Conservation (phyloP, 2,329 filamentous ascomycete species). For the Pseudonectria buxi region DNA sequence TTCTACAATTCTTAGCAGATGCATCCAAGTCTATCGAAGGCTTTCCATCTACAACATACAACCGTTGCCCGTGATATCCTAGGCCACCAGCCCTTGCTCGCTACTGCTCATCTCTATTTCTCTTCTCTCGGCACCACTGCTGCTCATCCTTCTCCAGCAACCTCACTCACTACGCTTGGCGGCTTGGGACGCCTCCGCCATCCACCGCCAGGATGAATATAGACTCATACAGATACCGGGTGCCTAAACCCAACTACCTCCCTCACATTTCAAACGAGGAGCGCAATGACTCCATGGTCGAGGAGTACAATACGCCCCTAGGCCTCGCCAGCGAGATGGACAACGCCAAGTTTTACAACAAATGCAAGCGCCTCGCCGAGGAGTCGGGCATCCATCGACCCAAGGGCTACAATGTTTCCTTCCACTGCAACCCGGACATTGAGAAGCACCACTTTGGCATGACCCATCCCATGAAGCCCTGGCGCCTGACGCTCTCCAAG, state of each 20-base stretch:
- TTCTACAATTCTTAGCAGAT: too few species aligned
- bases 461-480: conserved; percentile 98
- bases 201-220: conserved; percentile 26
- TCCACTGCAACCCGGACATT: conserved; percentile 90
- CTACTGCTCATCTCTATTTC: too few species aligned
- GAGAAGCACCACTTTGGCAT: conserved; percentile 96
- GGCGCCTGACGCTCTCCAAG: conserved; percentile 92
- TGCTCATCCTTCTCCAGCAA: conserved; percentile 3
- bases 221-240: conserved; percentile 45
- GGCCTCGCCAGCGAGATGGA: conserved; percentile 46
- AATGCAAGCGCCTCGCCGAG: conserved; percentile 50
- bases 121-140: too few species aligned
- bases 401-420: conserved; percentile 85
- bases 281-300: conserved; percentile 43
- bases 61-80: too few species aligned
- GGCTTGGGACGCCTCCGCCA: conserved; percentile 2
- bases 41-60: too few species aligned
- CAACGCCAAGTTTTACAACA: conserved; percentile 49
- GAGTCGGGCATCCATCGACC: conserved; percentile 69
- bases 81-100: too few species aligned
- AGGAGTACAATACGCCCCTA: conserved; percentile 45
- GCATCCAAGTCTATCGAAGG: too few species aligned
- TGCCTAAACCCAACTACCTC: conserved; percentile 54
- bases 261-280: conserved; percentile 48
- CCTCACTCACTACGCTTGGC: conserved; percentile 2